Evolutionary conservation across 306 rosid species (phyloP).

Genomic region (Medicago lupulina): DNA sequence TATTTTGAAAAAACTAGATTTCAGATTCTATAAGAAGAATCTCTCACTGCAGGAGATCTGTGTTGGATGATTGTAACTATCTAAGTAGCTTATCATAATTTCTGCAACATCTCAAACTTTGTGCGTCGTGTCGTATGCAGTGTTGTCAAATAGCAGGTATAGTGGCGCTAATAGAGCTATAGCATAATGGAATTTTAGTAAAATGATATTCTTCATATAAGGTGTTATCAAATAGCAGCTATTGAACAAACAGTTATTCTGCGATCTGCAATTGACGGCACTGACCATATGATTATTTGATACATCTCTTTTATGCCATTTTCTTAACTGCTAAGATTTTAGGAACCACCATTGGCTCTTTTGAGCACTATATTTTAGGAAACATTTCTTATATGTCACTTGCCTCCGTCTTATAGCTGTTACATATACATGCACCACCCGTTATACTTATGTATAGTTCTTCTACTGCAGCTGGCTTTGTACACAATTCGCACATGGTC

Average conservation of each 20-base stretch:
- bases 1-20: background rate
- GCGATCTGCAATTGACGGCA: background rate
- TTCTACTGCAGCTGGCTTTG: slow-evolving; percentile 75
- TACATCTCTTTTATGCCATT: slow-evolving; percentile 12
- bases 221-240: background rate
- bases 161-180: too few relatives aligned
- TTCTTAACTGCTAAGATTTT: slow-evolving; percentile 12
- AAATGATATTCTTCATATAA: background rate
- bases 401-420: background rate
- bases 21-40: background rate
- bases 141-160: too few relatives aligned
- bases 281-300: slow-evolving; percentile 1
- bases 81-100: slow-evolving; percentile 15
- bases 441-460: slow-evolving; percentile 24
- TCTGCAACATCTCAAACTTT: background rate
- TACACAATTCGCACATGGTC: slow-evolving; percentile 98
- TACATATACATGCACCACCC: slow-evolving; percentile 5
- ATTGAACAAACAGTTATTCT: background rate
- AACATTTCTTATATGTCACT: slow-evolving; percentile 11
- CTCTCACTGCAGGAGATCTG: slow-evolving; percentile 1
- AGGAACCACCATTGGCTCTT: slow-evolving; percentile 18
- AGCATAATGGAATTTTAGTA: too few relatives aligned
- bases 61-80: slow-evolving; percentile 5
- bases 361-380: slow-evolving; percentile 21
- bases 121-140: slow-evolving; percentile 6